A percentile compares a stretch with the other conserved stretches of the same genome.
These are phyloP conservation scores for Melanomma pulvis-pyrius DNA, from an alignment of 495 filamentous ascomycete genomes.

Conservation along the genomic window DNA sequence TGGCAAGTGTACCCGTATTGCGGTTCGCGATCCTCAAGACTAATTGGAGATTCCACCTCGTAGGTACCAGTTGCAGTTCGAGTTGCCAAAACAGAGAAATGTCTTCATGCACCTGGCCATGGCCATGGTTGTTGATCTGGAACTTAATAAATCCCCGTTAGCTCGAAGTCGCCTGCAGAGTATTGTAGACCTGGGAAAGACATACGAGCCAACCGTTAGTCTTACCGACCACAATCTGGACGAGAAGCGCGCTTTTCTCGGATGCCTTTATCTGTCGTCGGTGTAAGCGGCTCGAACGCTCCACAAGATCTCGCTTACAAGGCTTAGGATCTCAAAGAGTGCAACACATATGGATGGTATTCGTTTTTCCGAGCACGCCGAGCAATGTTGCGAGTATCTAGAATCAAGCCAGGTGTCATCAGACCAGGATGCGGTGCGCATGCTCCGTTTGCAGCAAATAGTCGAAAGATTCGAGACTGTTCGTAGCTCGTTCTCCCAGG, in stretches of 20 bases:
- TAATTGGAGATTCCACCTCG: neutral
- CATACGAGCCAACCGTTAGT: constrained; percentile 4
- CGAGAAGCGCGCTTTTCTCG: constrained; percentile 18
- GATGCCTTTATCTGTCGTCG: constrained; percentile 20
- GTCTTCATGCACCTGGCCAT: constrained; percentile 20
- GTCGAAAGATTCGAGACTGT: constrained; percentile 13
- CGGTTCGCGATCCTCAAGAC: neutral
- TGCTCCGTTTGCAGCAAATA: constrained; percentile 13
- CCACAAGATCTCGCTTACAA: neutral
- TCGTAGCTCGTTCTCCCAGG: constrained; percentile 2
- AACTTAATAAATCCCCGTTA: constrained; percentile 19
- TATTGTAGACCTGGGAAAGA: neutral
- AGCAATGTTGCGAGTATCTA: constrained; percentile 9
- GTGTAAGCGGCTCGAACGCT: constrained; percentile 9
- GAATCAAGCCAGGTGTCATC: constrained; percentile 1
- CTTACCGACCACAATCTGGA: constrained; percentile 14
- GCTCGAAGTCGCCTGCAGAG: constrained; percentile 1
- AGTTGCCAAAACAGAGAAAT: constrained; percentile 1
- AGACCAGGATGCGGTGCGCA: constrained; percentile 2
- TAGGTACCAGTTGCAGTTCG: constrained; percentile 21
- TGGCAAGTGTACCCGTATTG: neutral
- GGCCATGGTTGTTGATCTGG: constrained; percentile 21
- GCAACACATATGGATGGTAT: constrained; percentile 18
- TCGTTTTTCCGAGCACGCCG: constrained; percentile 15
- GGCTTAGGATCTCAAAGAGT: constrained; percentile 10